Percentiles rank a stretch among this genome's conserved stretches.
phyloP scores from a whole-genome alignment of 352 stramenopile species.

The Phytophthora vignae region DNA sequence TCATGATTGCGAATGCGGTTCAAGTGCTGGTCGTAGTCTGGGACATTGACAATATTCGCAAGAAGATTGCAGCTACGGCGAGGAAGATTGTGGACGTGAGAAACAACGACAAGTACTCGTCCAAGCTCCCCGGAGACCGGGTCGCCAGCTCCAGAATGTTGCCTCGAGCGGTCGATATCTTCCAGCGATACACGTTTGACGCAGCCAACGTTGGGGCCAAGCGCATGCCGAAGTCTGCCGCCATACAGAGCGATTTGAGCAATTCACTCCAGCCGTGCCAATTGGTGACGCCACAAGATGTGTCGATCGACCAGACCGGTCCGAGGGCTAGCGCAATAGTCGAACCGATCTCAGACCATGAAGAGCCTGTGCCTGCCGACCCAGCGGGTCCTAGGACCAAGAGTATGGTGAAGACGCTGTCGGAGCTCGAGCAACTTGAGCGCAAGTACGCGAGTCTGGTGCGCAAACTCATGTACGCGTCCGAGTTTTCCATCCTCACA shows the following conservation, averaged over 20 bases:
- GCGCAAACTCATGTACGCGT: constrained; percentile 40
- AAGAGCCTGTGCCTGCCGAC: not conserved
- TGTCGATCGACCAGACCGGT: no score
- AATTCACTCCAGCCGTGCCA: no score
- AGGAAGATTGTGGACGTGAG: constrained; percentile 10
- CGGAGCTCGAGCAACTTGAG: constrained; percentile 21
- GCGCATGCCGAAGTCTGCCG: no score
- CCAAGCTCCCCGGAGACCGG: constrained; percentile 1
- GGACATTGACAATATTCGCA: constrained; percentile 23
- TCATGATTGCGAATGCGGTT: constrained; percentile 8
- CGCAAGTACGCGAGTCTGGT: constrained; percentile 18
- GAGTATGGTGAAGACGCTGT: not conserved
- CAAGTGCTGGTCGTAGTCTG: constrained; percentile 8
- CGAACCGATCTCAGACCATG: no score
- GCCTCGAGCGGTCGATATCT: constrained; percentile 8
- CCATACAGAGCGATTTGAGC: no score
- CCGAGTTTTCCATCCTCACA: constrained; percentile 41
- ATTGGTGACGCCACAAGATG: no score
- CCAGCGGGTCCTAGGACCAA: not conserved
- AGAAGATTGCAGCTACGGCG: constrained; percentile 7
- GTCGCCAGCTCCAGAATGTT: constrained; percentile 13
- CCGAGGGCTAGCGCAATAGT: no score
- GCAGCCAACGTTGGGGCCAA: not conserved
- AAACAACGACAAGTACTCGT: constrained; percentile 1
- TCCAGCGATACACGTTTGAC: constrained; percentile 14